Base-by-base conservation (phyloP, 257 asterid species). In the Vinca minor region DNA sequence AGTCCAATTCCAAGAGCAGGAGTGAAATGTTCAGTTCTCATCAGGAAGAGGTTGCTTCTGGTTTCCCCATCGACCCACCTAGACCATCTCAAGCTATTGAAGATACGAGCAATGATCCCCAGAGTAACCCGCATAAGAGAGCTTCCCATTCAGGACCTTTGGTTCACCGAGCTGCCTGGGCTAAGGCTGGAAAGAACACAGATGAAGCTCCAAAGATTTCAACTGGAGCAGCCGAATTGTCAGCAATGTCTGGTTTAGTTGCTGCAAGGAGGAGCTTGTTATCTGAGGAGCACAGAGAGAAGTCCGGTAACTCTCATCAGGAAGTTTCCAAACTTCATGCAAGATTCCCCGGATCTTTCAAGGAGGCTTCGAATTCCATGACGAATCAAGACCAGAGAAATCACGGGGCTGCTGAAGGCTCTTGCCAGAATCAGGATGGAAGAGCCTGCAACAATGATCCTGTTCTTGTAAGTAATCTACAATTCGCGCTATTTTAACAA, bases 121-220 rank as follows among this genome's bases (percentile, higher is more conserved):
- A 76, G 3, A 81, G 76, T 28, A 82, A 73, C 70, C 69, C 69
- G 66, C 94, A 83, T 66, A 83, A 84, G 73, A 73, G 97, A 64
- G 93, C 84, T 53, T 87, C 98, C n/a, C 95, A 92, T 79, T 92
- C 98, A 0, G 98, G 98, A 69, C 98, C 98, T 59, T 68, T 91
- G 77, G 88, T 81, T 50, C 86, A 88, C 67, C 85, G 92, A 63
- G 96, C 95, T 36, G 84, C 98, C 70, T 85, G 92, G 95, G 74
- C 84, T 23, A 88, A 85, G 76, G 72, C 89, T 5, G 89, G 91
- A 54, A 89, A 85, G 82, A 87, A 72, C 72, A 70, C 63, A 36
- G 95, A 87, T 76, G 93, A 85, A 17, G 86, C 84, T 65, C 87
- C 89, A 8, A 86, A 78, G 67, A 67, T 75, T 64, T 82, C 86